Conservation (phyloP, 2,329 filamentous ascomycete species). For the Rutstroemia sp. region DNA sequence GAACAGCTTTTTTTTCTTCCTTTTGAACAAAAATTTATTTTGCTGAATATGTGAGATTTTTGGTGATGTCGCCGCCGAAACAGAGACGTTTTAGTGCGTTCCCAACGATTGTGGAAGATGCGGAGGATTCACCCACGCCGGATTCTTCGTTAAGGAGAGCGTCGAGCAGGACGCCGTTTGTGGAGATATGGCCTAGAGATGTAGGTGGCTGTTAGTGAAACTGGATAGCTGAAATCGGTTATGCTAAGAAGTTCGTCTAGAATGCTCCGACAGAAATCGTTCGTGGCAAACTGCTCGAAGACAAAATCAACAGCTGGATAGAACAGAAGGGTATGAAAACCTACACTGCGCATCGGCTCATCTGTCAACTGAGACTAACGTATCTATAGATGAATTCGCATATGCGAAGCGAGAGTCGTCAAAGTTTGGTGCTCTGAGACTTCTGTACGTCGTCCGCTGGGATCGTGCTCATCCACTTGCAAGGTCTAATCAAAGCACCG, state of each 20-base stretch:
- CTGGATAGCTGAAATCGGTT: too few species aligned
- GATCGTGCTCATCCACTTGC: neutral
- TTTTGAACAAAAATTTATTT: neutral
- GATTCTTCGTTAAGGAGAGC: neutral
- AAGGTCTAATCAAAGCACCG: neutral
- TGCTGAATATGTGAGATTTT: neutral
- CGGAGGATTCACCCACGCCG: neutral
- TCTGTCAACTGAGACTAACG: neutral
- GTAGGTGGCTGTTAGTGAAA: neutral
- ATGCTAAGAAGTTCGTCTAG: neutral
- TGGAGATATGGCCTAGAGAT: constrained; percentile 2
- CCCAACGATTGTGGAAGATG: neutral
- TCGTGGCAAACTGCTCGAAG: neutral
- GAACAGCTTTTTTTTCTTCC: neutral
- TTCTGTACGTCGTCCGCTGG: neutral
- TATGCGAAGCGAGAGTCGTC: neutral
- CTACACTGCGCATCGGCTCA: neutral
- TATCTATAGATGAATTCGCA: neutral
- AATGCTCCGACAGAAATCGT: neutral
- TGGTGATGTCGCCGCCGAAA: neutral
- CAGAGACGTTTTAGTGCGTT: constrained; percentile 3
- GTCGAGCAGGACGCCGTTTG: neutral
- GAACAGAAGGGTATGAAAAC: neutral
- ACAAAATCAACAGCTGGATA: neutral
- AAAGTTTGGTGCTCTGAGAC: neutral